Conservation (phyloP, 2,329 filamentous ascomycete genomes). For the Verticillium zaregamsianum region DNA sequence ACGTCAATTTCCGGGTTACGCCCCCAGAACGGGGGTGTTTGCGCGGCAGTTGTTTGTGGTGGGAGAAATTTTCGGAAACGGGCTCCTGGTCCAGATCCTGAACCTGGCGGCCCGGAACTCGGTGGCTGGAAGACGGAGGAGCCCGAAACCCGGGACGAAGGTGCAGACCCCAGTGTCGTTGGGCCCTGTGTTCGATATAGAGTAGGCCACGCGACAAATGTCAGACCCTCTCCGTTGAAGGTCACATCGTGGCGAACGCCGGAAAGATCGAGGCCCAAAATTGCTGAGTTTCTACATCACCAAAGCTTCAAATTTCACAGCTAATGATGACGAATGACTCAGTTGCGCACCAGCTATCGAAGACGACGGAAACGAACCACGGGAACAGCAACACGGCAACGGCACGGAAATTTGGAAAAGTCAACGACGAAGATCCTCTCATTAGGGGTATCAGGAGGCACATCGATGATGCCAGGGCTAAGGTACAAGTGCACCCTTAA, state of each 20-base stretch:
- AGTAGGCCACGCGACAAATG: too few species aligned
- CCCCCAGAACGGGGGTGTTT: not conserved
- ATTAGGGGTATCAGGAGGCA: not conserved
- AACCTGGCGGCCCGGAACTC: not conserved
- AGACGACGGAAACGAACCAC: too few species aligned
- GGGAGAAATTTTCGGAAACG: too few species aligned
- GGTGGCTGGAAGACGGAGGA: not conserved
- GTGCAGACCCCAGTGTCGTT: not conserved
- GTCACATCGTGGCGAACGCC: not conserved
- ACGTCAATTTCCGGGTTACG: not conserved
- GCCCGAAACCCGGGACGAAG: not conserved
- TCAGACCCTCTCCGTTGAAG: not conserved
- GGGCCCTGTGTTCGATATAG: too few species aligned
- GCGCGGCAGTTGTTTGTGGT: not conserved
- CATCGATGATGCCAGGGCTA: not conserved
- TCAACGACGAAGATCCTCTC: not conserved
- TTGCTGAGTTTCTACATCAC: not conserved
- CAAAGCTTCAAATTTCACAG: not conserved
- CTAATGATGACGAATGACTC: not conserved
- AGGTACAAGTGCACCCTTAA: constrained; percentile 18
- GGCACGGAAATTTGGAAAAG: too few species aligned
- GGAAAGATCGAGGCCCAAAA: not conserved
- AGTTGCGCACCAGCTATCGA: too few species aligned
- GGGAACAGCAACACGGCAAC: too few species aligned
- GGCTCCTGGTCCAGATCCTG: too few species aligned